phyloP scores from a whole-genome alignment of 225 moss, liverwort and hornwort genomes.

The Lunularia cruciata region DNA sequence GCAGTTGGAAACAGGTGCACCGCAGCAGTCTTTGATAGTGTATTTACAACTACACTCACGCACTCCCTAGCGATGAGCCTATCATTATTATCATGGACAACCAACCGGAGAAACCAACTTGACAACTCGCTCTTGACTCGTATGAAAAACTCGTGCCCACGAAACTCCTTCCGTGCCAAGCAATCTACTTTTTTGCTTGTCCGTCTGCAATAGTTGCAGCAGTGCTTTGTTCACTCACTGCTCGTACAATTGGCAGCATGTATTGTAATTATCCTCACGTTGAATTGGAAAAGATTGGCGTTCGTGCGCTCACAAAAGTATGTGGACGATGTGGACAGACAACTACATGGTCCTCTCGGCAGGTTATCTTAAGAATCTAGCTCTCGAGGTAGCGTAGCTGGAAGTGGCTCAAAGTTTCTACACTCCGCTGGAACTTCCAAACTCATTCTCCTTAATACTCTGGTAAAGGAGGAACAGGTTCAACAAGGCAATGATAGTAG shows the following conservation, averaged over 20 bases:
- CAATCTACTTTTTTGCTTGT: neutral
- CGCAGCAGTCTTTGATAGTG: neutral
- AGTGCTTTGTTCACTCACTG: neutral
- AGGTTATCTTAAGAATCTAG: no score
- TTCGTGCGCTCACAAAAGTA: neutral
- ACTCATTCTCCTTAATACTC: slow-evolving; percentile 32
- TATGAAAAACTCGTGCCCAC: neutral
- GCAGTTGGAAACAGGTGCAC: neutral
- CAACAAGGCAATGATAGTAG: slow-evolving; percentile 21
- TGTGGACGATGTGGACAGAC: neutral
- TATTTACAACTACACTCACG: neutral
- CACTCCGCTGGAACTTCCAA: slow-evolving; percentile 16
- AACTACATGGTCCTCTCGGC: neutral
- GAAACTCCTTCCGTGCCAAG: neutral
- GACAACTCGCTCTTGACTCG: neutral
- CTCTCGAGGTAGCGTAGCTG: no score
- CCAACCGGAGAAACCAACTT: neutral
- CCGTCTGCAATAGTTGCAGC: neutral
- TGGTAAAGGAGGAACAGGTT: slow-evolving; percentile 39
- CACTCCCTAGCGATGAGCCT: neutral
- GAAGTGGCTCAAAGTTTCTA: neutral
- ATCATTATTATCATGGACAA: neutral
- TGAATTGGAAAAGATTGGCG: neutral
- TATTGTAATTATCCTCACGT: neutral
- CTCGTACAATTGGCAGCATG: neutral